These are phyloP conservation scores for Aureobasidium subglaciale DNA, from an alignment of 2,329 filamentous ascomycete genomes.

Conservation along the genomic window DNA sequence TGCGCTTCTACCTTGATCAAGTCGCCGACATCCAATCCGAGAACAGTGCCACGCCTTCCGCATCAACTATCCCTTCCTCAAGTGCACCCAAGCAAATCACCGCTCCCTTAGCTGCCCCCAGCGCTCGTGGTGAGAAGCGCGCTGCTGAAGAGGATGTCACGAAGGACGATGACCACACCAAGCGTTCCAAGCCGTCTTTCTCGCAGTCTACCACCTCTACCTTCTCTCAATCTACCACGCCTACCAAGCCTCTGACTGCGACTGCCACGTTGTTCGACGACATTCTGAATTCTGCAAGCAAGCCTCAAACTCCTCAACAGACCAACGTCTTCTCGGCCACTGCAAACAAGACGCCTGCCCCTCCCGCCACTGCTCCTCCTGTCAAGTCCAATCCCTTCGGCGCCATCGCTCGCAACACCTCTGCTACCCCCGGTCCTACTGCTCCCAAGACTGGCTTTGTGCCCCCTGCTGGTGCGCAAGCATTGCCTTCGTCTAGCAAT, in stretches of 20 bases:
- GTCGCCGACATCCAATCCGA: background rate
- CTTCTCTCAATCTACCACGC: background rate
- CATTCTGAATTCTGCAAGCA: slow-evolving; percentile 15
- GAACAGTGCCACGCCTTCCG: background rate
- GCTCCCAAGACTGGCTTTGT: background rate
- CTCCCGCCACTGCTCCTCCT: slow-evolving; percentile 2
- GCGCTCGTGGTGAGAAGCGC: slow-evolving; percentile 4
- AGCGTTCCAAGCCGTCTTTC: slow-evolving; percentile 3
- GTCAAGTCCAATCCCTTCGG: slow-evolving; percentile 17
- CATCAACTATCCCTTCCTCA: background rate
- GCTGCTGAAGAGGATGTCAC: background rate
- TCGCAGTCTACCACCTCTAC: background rate
- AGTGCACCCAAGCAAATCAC: background rate
- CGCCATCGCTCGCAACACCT: slow-evolving; percentile 8
- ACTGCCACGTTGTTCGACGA: slow-evolving; percentile 18
- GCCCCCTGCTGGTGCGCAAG: background rate
- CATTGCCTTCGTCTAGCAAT: background rate
- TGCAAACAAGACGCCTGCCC: slow-evolving; percentile 5
- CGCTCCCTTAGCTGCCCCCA: background rate
- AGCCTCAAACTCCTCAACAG: background rate
- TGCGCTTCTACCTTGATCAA: slow-evolving; percentile 1
- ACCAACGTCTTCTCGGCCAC: slow-evolving; percentile 2
- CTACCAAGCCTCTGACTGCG: slow-evolving; percentile 11
- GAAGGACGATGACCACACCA: slow-evolving; percentile 2
- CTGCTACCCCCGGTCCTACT: background rate